Evolutionary conservation across 1,139 yeast genomes (phyloP).

Genomic region (Kodamaea derodonti): DNA sequence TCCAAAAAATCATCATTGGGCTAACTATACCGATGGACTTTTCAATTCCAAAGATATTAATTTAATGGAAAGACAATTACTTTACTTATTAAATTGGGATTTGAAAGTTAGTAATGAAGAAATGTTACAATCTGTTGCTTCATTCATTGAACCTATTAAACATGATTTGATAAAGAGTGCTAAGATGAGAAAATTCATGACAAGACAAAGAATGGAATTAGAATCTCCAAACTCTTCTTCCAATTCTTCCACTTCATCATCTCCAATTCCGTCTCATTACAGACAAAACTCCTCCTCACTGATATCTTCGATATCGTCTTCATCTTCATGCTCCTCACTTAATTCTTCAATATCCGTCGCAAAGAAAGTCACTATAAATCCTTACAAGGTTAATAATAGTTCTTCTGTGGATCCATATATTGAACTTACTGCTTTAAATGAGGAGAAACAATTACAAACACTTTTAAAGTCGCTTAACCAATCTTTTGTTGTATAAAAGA

Average conservation of each 20-base stretch:
- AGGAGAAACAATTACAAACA: slow-evolving; percentile 36
- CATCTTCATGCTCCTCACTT: neutral
- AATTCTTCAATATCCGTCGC: neutral
- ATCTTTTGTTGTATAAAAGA: neutral
- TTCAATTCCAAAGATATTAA: slow-evolving; percentile 67
- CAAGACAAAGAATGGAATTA: slow-evolving; percentile 17
- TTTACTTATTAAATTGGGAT: slow-evolving; percentile 69
- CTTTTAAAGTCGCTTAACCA: slow-evolving; percentile 25
- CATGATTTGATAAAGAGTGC: slow-evolving; percentile 45
- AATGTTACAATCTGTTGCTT: slow-evolving; percentile 43
- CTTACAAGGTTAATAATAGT: neutral
- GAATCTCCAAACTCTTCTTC: slow-evolving; percentile 9
- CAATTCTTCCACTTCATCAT: slow-evolving; percentile 8
- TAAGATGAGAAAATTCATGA: slow-evolving; percentile 35
- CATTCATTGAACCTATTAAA: slow-evolving; percentile 62
- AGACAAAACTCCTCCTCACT: slow-evolving; percentile 1
- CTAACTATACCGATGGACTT: slow-evolving; percentile 69
- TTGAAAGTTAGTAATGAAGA: slow-evolving; percentile 54
- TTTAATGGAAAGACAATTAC: slow-evolving; percentile 74
- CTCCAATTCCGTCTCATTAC: slow-evolving; percentile 3
- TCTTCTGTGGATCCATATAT: slow-evolving; percentile 34
- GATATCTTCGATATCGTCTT: slow-evolving; percentile 1
- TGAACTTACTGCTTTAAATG: slow-evolving; percentile 40
- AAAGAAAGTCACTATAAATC: neutral
- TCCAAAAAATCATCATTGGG: slow-evolving; percentile 77